phyloP scores from a whole-genome alignment of 768 basidiomycete genomes.

The Leccinellum luteum region DNA sequence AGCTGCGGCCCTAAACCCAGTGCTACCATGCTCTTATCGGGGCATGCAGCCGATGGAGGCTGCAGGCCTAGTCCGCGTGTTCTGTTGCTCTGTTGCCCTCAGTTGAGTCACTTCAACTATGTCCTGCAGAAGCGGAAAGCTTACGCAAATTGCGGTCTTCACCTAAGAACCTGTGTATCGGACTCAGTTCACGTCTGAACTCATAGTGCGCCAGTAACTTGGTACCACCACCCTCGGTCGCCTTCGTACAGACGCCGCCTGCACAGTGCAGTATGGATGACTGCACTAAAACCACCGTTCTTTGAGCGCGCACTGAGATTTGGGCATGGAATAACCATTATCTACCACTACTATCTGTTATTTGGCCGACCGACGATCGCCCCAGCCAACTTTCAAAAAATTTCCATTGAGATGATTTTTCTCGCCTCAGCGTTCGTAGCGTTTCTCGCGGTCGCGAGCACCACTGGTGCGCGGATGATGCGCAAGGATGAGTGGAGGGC shows the following conservation, averaged over 20 bases:
- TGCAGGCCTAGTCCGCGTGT: constrained; percentile 42
- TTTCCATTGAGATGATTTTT: constrained; percentile 10
- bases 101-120: too few species aligned
- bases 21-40: constrained; percentile 62
- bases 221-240: too few species aligned
- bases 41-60: too few species aligned
- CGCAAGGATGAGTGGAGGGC: constrained; percentile 42
- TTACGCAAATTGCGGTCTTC: too few species aligned
- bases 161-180: too few species aligned
- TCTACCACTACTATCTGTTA: background rate
- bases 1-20: constrained; percentile 39
- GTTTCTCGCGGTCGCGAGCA: constrained; percentile 9
- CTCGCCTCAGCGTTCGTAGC: constrained; percentile 2
- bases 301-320: background rate
- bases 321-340: background rate
- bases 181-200: too few species aligned
- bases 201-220: too few species aligned
- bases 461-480: constrained; percentile 20
- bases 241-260: too few species aligned
- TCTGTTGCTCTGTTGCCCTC: too few species aligned
- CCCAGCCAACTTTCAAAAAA: background rate
- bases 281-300: background rate
- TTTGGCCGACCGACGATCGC: background rate
- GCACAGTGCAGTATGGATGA: background rate
- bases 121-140: too few species aligned